Evolutionary conservation across 192 early-diverging fungal species (phyloP).

Genomic region (Linnemannia zychae): DNA sequence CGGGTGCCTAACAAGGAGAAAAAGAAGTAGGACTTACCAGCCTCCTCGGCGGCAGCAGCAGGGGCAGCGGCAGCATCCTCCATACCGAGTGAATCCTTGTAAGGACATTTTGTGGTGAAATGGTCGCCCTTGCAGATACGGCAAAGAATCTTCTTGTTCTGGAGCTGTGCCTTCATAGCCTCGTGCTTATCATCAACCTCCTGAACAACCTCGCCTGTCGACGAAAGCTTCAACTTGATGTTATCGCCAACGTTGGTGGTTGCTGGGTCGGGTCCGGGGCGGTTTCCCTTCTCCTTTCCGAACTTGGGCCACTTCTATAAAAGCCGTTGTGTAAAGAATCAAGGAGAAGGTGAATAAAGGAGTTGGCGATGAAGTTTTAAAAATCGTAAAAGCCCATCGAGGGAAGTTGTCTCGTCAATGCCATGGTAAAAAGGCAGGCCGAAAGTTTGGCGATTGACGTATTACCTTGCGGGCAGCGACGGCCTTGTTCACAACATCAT

Average conservation of each 20-base stretch:
- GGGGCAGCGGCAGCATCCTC: slow-evolving; percentile 74
- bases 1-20: too few species aligned
- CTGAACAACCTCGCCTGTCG: slow-evolving; percentile 70
- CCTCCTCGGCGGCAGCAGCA: slow-evolving; percentile 57
- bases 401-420: neutral
- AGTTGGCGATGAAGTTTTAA: neutral
- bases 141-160: slow-evolving; percentile 90
- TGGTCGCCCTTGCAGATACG: slow-evolving; percentile 97
- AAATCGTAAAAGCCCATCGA: neutral
- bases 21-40: slow-evolving; percentile 42
- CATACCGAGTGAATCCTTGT: slow-evolving; percentile 94
- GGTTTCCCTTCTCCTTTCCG: slow-evolving; percentile 84
- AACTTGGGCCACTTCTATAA: slow-evolving; percentile 90
- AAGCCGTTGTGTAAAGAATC: neutral
- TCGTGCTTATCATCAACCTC: slow-evolving; percentile 76
- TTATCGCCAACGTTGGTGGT: slow-evolving; percentile 92
- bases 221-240: slow-evolving; percentile 87
- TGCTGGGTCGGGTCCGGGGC: slow-evolving; percentile 87
- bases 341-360: neutral
- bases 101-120: slow-evolving; percentile 97
- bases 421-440: neutral
- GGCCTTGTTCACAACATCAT: slow-evolving; percentile 86
- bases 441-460: neutral
- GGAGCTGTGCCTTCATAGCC: slow-evolving; percentile 68
- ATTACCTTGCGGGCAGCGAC: slow-evolving; percentile 89